Base-by-base conservation (phyloP, 345 rosid genomes). In the Atalantia buxifolia region DNA sequence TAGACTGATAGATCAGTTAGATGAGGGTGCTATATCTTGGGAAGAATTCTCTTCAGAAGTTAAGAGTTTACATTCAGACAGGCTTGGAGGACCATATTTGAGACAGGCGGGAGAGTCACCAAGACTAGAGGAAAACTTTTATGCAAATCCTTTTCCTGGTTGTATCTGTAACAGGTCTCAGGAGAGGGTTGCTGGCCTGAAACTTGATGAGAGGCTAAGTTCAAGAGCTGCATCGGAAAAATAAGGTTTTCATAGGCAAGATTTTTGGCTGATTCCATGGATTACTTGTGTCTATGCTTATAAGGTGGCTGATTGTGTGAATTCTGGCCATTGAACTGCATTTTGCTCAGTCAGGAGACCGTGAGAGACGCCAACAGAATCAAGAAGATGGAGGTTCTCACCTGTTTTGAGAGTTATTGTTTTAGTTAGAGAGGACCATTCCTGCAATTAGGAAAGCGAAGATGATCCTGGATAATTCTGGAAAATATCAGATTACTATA, bases 111-210 rank as follows among this genome's bases (percentile, higher is more conserved):
- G 94, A 75, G 92, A 87, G 40, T 66, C 90, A 5, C 97, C 98
- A 2, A 86, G 98, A 84, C 75, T 87, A 40, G 98, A 95, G 86
- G 99, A 95, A 87, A 93, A 90, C 70, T 95, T 95, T 67, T 93
- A 89, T 79, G 94, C 98, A 25, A 95, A 95, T 76, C 98, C 99
- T 62, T 80, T 90, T 73, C 98, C 99, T 1, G 99, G 93, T 13
- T 95, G 99, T 81, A 72, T 95, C 75, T 95, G 98, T 77, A 82
- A 83, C 81, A 89, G 72, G 75, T 72, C 86, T 72, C 84, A 66
- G 75, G 84, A 79, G 78, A 76, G 67, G 50, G 61, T 65, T 27
- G 74, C 25, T 10, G 68, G 36, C 33, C 77, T 70, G 67, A 87
- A 83, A 1, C 72, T 77, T n/a, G 82, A 86, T 36, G 81, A 78